Conservation (phyloP, 176 grass and related monocot species). For the Elaeis guineensis region DNA sequence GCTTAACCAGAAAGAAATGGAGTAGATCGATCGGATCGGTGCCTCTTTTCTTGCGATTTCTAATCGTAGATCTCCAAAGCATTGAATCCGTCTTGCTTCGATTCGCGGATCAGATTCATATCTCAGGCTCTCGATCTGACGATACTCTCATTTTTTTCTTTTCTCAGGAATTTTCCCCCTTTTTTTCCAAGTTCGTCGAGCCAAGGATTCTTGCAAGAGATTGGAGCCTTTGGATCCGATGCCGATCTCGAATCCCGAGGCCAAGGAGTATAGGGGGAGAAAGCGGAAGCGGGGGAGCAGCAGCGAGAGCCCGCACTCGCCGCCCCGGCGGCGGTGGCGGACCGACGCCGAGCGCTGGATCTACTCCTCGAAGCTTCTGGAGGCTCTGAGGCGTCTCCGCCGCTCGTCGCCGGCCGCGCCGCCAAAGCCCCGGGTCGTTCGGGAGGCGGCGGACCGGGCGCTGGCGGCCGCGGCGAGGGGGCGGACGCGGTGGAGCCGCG, state of each 20-base stretch:
- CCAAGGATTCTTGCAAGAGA: too few species aligned
- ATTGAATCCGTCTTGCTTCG: too few species aligned
- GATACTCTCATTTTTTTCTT: too few species aligned
- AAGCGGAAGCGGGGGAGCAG: slow-evolving; percentile 33
- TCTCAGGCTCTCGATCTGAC: too few species aligned
- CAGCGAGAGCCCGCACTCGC: not conserved
- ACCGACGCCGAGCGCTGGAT: slow-evolving; percentile 60
- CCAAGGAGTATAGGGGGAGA: slow-evolving; percentile 23
- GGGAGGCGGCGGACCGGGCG: slow-evolving; percentile 69
- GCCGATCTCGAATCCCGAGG: slow-evolving; percentile 41
- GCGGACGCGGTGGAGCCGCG: slow-evolving; percentile 71
- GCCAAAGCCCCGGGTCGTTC: slow-evolving; percentile 17
- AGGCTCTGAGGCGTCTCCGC: slow-evolving; percentile 58
- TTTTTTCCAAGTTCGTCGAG: too few species aligned
- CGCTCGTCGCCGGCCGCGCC: slow-evolving; percentile 10
- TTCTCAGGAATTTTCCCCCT: too few species aligned
- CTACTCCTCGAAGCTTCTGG: slow-evolving; percentile 88
- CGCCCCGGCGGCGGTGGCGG: slow-evolving; percentile 44
- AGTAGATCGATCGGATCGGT: too few species aligned
- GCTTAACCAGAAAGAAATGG: too few species aligned
- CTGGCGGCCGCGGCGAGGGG: slow-evolving; percentile 59
- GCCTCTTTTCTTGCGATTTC: too few species aligned
- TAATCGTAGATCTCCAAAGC: too few species aligned
- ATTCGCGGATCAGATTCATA: too few species aligned
- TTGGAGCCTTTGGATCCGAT: not conserved